Percentiles rank a stretch among this genome's conserved stretches.
Evolutionary conservation across 1,284 basidiomycete species (phyloP).

Genomic region (Tylopilus sp.): DNA sequence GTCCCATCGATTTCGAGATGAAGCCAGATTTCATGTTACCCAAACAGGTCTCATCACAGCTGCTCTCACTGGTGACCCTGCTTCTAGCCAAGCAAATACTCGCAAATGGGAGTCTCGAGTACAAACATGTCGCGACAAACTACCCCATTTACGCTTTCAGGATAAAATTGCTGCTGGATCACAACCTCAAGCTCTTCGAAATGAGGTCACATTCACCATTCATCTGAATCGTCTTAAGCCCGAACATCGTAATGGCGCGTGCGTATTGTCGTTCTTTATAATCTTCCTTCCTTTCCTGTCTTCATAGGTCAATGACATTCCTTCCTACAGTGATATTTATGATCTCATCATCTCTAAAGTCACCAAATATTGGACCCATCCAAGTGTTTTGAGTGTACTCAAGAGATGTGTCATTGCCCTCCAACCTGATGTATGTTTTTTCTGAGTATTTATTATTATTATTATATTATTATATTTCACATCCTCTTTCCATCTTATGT

Average conservation of each 20-base stretch:
- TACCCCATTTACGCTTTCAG: neutral
- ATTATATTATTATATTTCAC: too few relatives aligned
- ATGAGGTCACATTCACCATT: neutral
- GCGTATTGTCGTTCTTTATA: neutral
- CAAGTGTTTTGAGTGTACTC: neutral
- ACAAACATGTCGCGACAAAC: neutral
- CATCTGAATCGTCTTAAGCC: neutral
- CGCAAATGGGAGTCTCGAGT: neutral
- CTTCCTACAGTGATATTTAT: neutral
- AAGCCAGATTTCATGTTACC: constrained; percentile 6
- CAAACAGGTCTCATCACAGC: constrained; percentile 13
- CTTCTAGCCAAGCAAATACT: neutral
- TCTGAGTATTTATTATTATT: too few relatives aligned
- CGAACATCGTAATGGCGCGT: neutral
- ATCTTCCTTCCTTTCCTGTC: too few relatives aligned
- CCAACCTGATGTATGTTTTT: neutral
- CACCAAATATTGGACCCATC: neutral
- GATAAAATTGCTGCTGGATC: neutral
- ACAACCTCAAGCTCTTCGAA: neutral
- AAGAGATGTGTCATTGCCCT: neutral
- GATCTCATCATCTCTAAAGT: neutral
- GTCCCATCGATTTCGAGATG: constrained; percentile 8
- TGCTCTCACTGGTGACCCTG: neutral
- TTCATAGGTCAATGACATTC: neutral
- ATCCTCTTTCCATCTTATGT: too few relatives aligned